Evolutionary conservation across 108 stramenopile genomes (phyloP).

Genomic region (Cyclostephanos tholiformis): DNA sequence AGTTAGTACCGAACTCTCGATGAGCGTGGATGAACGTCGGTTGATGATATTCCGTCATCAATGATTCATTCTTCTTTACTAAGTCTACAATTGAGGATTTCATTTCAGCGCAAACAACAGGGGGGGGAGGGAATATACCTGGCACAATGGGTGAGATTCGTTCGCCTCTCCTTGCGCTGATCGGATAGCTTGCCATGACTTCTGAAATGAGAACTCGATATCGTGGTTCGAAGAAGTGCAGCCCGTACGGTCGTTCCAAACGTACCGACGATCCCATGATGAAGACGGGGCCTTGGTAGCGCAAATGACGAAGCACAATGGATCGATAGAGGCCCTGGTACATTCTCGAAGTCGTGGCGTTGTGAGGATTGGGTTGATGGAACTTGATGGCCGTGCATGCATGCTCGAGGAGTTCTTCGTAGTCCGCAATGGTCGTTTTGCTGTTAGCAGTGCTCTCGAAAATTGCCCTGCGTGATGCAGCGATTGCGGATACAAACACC

Average conservation of each 20-base stretch:
- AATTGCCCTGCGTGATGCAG: background rate
- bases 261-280: constrained; percentile 58
- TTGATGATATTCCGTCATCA: constrained; percentile 13
- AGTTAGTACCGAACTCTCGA: constrained; percentile 30
- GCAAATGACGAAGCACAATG: constrained; percentile 53
- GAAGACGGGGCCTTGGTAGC: constrained; percentile 63
- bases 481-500: background rate
- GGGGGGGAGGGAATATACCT: constrained; percentile 18
- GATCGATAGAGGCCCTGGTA: constrained; percentile 61
- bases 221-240: constrained; percentile 82
- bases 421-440: background rate
- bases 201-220: constrained; percentile 70
- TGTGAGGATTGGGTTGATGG: constrained; percentile 28
- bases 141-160: constrained; percentile 42
- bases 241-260: constrained; percentile 55
- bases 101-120: constrained; percentile 15
- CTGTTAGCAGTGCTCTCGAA: constrained; percentile 5
- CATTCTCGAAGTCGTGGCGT: constrained; percentile 22
- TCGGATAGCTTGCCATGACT: constrained; percentile 52
- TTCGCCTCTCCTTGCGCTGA: constrained; percentile 48
- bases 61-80: constrained; percentile 30
- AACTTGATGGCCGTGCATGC: constrained; percentile 38
- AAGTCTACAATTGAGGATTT: constrained; percentile 27
- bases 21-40: constrained; percentile 63
- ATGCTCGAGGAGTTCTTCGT: constrained; percentile 38